Percentiles rank a stretch among this genome's conserved stretches.
phyloP scores from a whole-genome alignment of 768 basidiomycete genomes.

The Suillus spraguei region DNA sequence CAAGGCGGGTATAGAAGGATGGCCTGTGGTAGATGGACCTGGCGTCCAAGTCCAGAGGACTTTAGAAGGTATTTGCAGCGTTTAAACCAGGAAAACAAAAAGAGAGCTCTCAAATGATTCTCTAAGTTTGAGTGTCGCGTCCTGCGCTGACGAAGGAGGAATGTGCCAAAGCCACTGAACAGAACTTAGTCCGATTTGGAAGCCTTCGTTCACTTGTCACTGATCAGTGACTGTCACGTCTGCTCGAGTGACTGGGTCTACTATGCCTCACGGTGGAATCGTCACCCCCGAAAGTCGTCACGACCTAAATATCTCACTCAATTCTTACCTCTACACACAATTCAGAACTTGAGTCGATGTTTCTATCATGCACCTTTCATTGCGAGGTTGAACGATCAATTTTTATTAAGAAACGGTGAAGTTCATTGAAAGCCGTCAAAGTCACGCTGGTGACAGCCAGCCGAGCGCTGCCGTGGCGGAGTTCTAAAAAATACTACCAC shows the following conservation, averaged over 20 bases:
- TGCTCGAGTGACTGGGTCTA: background rate
- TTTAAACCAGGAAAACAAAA: constrained; percentile 13
- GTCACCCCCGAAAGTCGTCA: too few species aligned
- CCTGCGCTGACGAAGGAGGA: constrained; percentile 37
- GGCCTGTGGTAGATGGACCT: background rate
- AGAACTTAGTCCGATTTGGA: constrained; percentile 33
- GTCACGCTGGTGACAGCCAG: too few species aligned
- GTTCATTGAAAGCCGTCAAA: too few species aligned
- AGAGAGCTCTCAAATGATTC: constrained; percentile 18
- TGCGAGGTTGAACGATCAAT: too few species aligned
- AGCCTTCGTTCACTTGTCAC: constrained; percentile 17
- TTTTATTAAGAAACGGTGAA: too few species aligned
- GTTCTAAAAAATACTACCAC: too few species aligned
- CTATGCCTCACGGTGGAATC: too few species aligned
- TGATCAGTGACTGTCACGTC: background rate
- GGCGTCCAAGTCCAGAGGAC: constrained; percentile 2
- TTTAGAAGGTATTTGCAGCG: constrained; percentile 1
- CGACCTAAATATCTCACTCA: too few species aligned
- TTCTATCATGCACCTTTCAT: too few species aligned
- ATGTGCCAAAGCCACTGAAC: constrained; percentile 14
- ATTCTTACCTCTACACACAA: too few species aligned
- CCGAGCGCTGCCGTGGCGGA: too few species aligned
- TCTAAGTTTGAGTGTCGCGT: constrained; percentile 33
- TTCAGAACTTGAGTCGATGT: too few species aligned
- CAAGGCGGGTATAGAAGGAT: constrained; percentile 12